These are phyloP conservation scores for Lojkania enalia DNA, from an alignment of 2,329 filamentous ascomycete genomes.

Conservation along the genomic window DNA sequence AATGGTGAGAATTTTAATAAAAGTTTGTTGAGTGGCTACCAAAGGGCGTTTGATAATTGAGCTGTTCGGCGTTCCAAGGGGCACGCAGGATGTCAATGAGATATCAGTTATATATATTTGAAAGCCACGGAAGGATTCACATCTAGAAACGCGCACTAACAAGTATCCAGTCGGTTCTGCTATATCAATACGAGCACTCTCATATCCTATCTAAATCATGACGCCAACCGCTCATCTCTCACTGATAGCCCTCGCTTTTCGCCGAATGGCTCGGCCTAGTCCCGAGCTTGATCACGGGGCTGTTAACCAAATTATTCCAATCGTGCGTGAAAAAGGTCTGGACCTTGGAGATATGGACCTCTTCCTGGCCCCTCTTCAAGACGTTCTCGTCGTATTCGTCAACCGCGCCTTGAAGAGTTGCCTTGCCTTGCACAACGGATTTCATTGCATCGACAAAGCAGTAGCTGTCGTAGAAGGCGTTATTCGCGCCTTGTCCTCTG, in stretches of 20 bases:
- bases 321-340: slow-evolving; percentile 40
- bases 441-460: slow-evolving; percentile 32
- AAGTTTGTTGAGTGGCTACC: too few relatives aligned
- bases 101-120: too few relatives aligned
- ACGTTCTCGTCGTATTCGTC: slow-evolving; percentile 32
- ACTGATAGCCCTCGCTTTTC: slow-evolving; percentile 31
- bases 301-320: slow-evolving; percentile 34
- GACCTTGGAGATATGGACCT: slow-evolving; percentile 37
- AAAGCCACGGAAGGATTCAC: too few relatives aligned
- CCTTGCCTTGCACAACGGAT: slow-evolving; percentile 14
- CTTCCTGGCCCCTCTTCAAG: slow-evolving; percentile 31
- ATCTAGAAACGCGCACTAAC: too few relatives aligned
- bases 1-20: too few relatives aligned
- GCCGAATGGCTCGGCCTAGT: slow-evolving; percentile 34
- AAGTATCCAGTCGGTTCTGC: too few relatives aligned
- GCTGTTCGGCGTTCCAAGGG: too few relatives aligned
- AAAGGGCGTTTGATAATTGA: too few relatives aligned
- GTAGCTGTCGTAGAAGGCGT: slow-evolving; percentile 40
- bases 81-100: too few relatives aligned
- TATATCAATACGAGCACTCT: too few relatives aligned
- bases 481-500: slow-evolving; percentile 45
- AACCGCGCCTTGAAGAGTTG: slow-evolving; percentile 19
- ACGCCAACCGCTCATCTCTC: too few relatives aligned
- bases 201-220: too few relatives aligned
- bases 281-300: slow-evolving; percentile 34